phyloP scores from a whole-genome alignment of 2,329 filamentous ascomycete genomes.

The Pseudocercospora crystallina region DNA sequence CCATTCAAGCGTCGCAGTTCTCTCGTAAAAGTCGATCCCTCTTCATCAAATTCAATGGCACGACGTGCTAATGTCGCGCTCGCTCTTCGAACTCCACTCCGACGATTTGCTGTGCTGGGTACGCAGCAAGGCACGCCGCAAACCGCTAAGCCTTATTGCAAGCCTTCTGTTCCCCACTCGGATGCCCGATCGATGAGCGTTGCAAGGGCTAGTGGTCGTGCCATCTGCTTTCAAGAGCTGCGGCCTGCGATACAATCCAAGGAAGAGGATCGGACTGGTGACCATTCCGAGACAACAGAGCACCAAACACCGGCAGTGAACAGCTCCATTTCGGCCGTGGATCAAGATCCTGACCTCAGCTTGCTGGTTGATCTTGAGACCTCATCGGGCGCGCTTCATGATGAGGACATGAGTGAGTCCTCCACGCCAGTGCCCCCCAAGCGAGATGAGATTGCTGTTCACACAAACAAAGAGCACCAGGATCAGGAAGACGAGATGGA shows the following conservation, averaged over 20 bases:
- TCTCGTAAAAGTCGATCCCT: constrained; percentile 13
- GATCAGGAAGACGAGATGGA: not conserved
- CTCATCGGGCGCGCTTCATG: not conserved
- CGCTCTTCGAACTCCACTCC: constrained; percentile 22
- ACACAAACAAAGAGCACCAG: not conserved
- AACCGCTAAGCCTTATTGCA: constrained; percentile 27
- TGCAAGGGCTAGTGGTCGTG: constrained; percentile 21
- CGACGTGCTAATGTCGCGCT: constrained; percentile 10
- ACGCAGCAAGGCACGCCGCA: constrained; percentile 28
- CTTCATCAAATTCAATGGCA: no score
- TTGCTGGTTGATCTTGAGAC: constrained; percentile 6
- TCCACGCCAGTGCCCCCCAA: no score
- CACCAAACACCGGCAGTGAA: not conserved
- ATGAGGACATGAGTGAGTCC: not conserved
- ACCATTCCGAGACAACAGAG: not conserved
- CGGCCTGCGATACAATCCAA: constrained; percentile 14
- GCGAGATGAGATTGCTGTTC: not conserved
- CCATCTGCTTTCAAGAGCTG: constrained; percentile 28
- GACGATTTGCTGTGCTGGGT: constrained; percentile 20
- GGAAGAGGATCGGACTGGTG: constrained; percentile 7
- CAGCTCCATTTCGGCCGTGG: no score
- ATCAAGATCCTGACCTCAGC: constrained; percentile 6
- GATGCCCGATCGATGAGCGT: constrained; percentile 27
- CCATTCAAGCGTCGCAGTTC: constrained; percentile 28
- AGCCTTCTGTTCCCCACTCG: constrained; percentile 20